Evolutionary conservation across 805 yeast species (phyloP).

Genomic region (Zygoascus bituminiphila): DNA sequence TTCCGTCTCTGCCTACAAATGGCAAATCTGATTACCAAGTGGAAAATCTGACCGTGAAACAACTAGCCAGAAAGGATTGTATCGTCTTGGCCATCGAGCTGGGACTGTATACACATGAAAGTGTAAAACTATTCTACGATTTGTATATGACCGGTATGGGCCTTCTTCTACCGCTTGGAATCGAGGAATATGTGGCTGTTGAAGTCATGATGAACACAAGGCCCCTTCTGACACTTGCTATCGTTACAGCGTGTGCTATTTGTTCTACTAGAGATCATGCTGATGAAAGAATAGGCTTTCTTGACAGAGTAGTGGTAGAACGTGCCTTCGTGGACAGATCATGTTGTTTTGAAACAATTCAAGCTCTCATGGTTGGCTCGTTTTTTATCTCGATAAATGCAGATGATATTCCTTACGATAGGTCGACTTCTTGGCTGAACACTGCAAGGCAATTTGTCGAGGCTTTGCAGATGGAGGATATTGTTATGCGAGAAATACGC

Average conservation of each 20-base stretch:
- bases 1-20: background rate
- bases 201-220: conserved; percentile 1
- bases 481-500: background rate
- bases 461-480: background rate
- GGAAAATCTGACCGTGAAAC: background rate
- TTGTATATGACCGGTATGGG: conserved; percentile 4
- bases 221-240: conserved; percentile 10
- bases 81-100: conserved; percentile 5
- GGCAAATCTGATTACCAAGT: background rate
- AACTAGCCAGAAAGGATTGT: conserved; percentile 1
- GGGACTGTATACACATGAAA: conserved; percentile 9
- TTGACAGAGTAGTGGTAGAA: conserved; percentile 12
- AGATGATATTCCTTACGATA: conserved; percentile 10
- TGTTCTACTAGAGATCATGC: conserved; percentile 7
- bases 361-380: conserved; percentile 16
- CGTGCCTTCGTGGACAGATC: conserved; percentile 5
- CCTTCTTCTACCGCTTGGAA: conserved; percentile 6
- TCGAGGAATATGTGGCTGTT: background rate
- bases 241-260: conserved; percentile 7
- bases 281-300: conserved; percentile 8
- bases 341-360: conserved; percentile 5
- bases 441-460: background rate
- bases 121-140: conserved; percentile 3
- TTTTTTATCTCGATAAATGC: conserved; percentile 7
- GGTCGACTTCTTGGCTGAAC: conserved; percentile 2